These are phyloP conservation scores for Lomentospora prolificans DNA, from an alignment of 2,329 filamentous ascomycete species.

Conservation along the genomic window DNA sequence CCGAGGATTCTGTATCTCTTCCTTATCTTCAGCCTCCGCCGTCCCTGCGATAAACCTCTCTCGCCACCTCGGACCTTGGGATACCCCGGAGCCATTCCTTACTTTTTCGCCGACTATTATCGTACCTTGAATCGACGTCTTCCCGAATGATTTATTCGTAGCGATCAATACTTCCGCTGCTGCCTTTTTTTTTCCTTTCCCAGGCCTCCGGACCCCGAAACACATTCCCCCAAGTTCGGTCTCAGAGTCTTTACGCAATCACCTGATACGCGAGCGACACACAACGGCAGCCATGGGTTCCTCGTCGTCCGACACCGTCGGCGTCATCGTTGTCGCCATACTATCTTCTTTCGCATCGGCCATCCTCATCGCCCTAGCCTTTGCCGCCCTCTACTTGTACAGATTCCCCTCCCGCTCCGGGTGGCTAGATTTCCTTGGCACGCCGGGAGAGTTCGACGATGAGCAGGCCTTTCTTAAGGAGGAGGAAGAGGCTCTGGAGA, in stretches of 20 bases:
- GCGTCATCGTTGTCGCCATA: conserved; percentile 64
- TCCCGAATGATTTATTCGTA: background rate
- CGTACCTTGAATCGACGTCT: background rate
- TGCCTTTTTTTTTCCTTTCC: background rate
- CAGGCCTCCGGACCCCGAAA: background rate
- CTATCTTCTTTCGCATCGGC: conserved; percentile 82
- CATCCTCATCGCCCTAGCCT: conserved; percentile 55
- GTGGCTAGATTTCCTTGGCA: conserved; percentile 72
- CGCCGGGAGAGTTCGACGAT: conserved; percentile 94
- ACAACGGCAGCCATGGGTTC: conserved; percentile 5
- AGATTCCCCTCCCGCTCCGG: conserved; percentile 9
- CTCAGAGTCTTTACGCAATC: background rate
- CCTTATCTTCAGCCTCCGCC: background rate
- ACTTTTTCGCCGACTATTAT: background rate
- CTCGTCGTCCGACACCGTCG: conserved; percentile 10
- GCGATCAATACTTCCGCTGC: background rate
- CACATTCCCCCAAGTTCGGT: background rate
- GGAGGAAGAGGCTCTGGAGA: conserved; percentile 88
- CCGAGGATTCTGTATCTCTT: background rate
- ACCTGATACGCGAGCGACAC: background rate
- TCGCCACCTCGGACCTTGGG: background rate
- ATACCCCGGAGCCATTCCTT: background rate
- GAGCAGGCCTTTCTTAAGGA: conserved; percentile 90
- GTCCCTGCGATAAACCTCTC: background rate
- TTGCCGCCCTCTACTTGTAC: conserved; percentile 63